These are phyloP conservation scores for Aspergillus sp. DNA, from an alignment of 2,329 filamentous ascomycete genomes.

Conservation along the genomic window DNA sequence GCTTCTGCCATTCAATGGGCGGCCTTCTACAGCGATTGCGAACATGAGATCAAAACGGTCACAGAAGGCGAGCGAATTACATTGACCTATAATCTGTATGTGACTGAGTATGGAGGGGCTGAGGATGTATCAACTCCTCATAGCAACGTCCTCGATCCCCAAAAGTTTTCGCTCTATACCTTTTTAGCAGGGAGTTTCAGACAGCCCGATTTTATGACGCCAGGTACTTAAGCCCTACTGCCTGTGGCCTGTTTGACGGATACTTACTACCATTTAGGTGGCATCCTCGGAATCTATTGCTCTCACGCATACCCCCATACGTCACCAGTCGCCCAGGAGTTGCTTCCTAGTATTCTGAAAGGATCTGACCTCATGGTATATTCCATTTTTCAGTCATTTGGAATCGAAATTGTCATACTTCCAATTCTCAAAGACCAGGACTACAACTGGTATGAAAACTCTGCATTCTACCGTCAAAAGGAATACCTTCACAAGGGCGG, in stretches of 20 bases:
- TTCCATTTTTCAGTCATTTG: slow-evolving; percentile 31
- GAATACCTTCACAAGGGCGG: not conserved
- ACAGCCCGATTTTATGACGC: slow-evolving; percentile 34
- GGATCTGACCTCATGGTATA: slow-evolving; percentile 48
- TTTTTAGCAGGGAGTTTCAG: slow-evolving; percentile 30
- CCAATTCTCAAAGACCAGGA: slow-evolving; percentile 23
- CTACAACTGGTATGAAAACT: not conserved
- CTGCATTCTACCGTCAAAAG: not conserved
- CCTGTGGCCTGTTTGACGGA: too few species aligned
- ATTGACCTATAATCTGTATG: slow-evolving; percentile 59
- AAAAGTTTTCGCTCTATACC: slow-evolving; percentile 35
- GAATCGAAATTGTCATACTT: slow-evolving; percentile 26
- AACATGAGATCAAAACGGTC: slow-evolving; percentile 44
- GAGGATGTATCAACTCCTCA: slow-evolving; percentile 5
- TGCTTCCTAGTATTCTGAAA: slow-evolving; percentile 43
- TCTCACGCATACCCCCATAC: slow-evolving; percentile 49
- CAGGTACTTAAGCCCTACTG: slow-evolving; percentile 22
- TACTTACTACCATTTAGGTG: slow-evolving; percentile 30
- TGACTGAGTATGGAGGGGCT: slow-evolving; percentile 21
- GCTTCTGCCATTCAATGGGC: slow-evolving; percentile 30
- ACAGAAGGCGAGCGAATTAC: slow-evolving; percentile 54
- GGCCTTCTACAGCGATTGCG: slow-evolving; percentile 38
- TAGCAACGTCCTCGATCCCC: slow-evolving; percentile 27
- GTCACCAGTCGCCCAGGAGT: slow-evolving; percentile 9
- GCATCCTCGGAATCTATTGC: slow-evolving; percentile 46